These are phyloP conservation scores for Astragalus glycyphyllos DNA, from an alignment of 306 rosid species.

Conservation along the genomic window DNA sequence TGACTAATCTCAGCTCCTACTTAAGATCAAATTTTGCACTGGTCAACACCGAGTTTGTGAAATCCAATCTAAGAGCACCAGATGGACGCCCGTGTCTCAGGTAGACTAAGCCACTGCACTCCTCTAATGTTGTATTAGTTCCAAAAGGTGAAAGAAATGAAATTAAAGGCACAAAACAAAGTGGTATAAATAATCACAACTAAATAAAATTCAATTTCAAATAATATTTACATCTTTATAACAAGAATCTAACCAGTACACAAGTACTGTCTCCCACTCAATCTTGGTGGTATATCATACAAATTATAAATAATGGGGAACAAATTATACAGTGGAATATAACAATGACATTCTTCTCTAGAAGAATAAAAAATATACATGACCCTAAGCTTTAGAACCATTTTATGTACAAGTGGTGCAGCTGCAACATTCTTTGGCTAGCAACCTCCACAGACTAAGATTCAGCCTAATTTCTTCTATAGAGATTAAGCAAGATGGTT, in stretches of 20 bases:
- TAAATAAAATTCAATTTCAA: background rate
- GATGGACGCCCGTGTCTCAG: no score
- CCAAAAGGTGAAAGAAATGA: background rate
- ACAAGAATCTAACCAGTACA: constrained; percentile 4
- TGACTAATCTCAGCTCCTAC: no score
- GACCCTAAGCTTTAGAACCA: constrained; percentile 30
- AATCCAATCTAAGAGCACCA: no score
- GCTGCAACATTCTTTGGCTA: constrained; percentile 28
- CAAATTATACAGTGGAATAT: background rate
- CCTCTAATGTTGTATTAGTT: background rate
- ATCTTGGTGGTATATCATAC: constrained; percentile 5
- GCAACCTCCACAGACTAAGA: background rate
- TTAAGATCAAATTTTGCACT: no score
- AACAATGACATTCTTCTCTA: constrained; percentile 14
- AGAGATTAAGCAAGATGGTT: constrained; percentile 40
- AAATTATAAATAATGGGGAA: background rate
- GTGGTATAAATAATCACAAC: background rate
- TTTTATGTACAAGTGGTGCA: constrained; percentile 18
- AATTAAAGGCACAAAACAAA: background rate
- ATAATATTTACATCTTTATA: constrained; percentile 35
- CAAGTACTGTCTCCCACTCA: background rate
- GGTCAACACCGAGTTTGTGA: no score
- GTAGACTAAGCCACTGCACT: no score
- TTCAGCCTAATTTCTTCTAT: background rate
- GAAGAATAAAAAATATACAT: constrained; percentile 14